Evolutionary conservation across 2,329 filamentous ascomycete genomes (phyloP), one percentile per base, ranked within the genome.

Genomic region (Colletotrichum gigasporum): DNA sequence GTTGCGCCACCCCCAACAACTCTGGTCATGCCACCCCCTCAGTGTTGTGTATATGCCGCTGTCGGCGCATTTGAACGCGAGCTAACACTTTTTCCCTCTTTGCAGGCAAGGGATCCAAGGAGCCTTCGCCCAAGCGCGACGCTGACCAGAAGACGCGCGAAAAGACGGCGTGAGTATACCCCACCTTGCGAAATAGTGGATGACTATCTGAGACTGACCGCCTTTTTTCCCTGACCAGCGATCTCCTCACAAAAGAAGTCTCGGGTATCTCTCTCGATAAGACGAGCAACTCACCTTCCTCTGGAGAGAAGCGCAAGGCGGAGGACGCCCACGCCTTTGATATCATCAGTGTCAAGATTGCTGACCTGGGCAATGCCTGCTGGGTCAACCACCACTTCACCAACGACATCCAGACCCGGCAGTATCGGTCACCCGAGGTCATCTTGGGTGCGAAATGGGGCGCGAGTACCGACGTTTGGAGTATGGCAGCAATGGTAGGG

Each of bases 301-400:
- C 79, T 3, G 84, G 87, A 55, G 90, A 92, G 72, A 91, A 91
- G 78, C 86, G 80, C 70, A 82, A 84, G 71, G 82, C 82, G 68
- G 87, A 89, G 69, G 86, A 92, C 68, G 80, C 79, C 62, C 75
- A 82, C 73, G 72, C 79, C 70, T 72, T 83, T 70, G 92, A 94
- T 68, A 91, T 94, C 69, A 98, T 99, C 71, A 97, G 95, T 32
- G 96, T 99, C 77, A 99, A 99, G 82, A 99, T 99, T 81, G 96
- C 96, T 41, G 96, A 99, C 82, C 83, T 99, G 59, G 96, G 96
- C 65, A 99, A 99, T 76, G 96, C 96, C 18, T 99, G 96, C 82
- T 99, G 96, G 96, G 94, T 97, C 26, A 94, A 94, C 69, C 96
- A 99, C 76, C 96, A 99, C 79, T 99, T 99, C 80, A 99, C 96